A percentile compares a stretch with the other conserved stretches of the same genome.
Conservation (phyloP, 2,329 filamentous ascomycete genomes). For the Talaromyces sp. region DNA sequence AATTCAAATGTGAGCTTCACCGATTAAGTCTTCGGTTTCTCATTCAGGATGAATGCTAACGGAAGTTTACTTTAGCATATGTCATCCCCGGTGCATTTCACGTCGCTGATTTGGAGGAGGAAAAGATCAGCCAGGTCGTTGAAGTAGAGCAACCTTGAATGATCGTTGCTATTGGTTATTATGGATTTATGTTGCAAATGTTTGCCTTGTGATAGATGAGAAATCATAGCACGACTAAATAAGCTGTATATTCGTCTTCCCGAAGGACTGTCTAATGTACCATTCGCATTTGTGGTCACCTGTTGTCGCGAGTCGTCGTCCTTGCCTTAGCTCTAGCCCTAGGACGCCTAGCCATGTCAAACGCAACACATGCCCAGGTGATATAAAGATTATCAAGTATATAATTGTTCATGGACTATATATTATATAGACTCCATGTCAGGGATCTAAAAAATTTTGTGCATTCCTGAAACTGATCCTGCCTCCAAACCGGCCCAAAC, state of each 20-base stretch:
- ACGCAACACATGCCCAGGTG: background rate
- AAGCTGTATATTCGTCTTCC: background rate
- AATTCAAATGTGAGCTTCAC: slow-evolving; percentile 9
- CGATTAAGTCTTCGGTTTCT: background rate
- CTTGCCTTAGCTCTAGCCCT: background rate
- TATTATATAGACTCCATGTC: too few relatives aligned
- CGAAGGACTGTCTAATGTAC: background rate
- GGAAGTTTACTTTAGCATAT: background rate
- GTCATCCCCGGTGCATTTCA: background rate
- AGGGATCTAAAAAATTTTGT: too few relatives aligned
- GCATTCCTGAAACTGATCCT: too few relatives aligned
- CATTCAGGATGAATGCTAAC: background rate
- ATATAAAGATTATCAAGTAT: too few relatives aligned
- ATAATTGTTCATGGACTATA: too few relatives aligned
- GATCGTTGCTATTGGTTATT: background rate
- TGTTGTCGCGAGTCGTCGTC: background rate
- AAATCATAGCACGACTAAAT: background rate
- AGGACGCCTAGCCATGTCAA: background rate
- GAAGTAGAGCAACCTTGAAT: background rate
- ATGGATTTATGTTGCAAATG: background rate
- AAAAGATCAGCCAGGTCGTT: background rate
- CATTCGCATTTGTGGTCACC: background rate
- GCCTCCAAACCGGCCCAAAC: too few relatives aligned
- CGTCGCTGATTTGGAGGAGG: background rate
- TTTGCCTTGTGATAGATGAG: background rate